A percentile compares a stretch with the other conserved stretches of the same genome.
phyloP scores from a whole-genome alignment of 306 rosid genomes.

The Glycine latifolia region DNA sequence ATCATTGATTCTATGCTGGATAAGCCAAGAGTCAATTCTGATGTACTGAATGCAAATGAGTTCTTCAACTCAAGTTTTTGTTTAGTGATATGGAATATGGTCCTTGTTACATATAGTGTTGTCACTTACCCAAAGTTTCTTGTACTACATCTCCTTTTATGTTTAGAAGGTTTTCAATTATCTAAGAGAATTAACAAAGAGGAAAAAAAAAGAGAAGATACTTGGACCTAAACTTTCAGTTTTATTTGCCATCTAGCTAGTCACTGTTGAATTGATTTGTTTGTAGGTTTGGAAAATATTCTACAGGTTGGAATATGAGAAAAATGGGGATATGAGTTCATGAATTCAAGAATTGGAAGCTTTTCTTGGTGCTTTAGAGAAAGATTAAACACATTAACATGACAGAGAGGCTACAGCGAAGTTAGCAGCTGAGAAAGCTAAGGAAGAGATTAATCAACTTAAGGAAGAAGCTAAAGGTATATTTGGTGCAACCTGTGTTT shows the following conservation, averaged over 20 bases:
- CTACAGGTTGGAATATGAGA: slow-evolving; percentile 92
- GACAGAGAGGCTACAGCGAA: slow-evolving; percentile 78
- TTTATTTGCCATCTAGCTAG: slow-evolving; percentile 3
- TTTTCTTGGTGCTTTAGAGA: slow-evolving; percentile 65
- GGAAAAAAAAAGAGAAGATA: neutral
- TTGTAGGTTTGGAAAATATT: slow-evolving; percentile 39
- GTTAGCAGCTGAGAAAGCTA: slow-evolving; percentile 70
- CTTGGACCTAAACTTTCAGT: slow-evolving; percentile 28
- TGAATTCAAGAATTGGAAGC: slow-evolving; percentile 76
- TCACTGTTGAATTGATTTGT: neutral
- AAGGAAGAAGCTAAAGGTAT: slow-evolving; percentile 84
- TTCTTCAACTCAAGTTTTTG: slow-evolving; percentile 11
- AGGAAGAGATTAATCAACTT: slow-evolving; percentile 62
- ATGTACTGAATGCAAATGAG: slow-evolving; percentile 5
- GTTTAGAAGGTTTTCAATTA: slow-evolving; percentile 30
- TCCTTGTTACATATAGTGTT: neutral
- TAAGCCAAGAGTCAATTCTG: neutral
- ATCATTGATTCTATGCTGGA: neutral
- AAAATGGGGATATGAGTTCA: slow-evolving; percentile 86
- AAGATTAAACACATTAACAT: slow-evolving; percentile 69
- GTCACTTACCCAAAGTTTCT: neutral
- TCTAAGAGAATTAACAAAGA: neutral
- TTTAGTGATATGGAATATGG: neutral
- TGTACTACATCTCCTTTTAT: neutral
- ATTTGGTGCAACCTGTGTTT: slow-evolving; percentile 29